Evolutionary conservation across 805 yeast species (phyloP).

Genomic region (Candida stauntonica): DNA sequence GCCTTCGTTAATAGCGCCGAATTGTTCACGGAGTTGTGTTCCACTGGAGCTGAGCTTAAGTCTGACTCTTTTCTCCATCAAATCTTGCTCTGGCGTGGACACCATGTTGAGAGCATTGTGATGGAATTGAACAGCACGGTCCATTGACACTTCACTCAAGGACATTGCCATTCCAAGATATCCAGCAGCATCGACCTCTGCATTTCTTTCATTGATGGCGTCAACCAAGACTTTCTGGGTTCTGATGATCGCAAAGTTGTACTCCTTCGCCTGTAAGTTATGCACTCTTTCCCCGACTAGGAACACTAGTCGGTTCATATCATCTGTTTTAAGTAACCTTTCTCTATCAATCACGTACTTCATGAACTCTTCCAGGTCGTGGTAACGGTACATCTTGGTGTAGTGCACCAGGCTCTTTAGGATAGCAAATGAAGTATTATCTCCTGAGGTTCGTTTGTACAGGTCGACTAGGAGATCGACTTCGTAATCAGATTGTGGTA

Average conservation of each 20-base stretch:
- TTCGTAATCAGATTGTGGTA: constrained; percentile 22
- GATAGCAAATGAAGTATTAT: background rate
- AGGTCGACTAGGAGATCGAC: constrained; percentile 10
- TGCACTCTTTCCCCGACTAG: constrained; percentile 6
- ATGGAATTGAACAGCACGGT: constrained; percentile 7
- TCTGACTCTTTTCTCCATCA: constrained; percentile 3
- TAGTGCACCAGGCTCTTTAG: constrained; percentile 12
- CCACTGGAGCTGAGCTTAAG: constrained; percentile 3
- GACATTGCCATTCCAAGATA: constrained; percentile 14
- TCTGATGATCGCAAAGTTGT: constrained; percentile 4
- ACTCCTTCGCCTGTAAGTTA: constrained; percentile 10
- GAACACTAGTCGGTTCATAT: constrained; percentile 13
- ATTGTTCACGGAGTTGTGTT: constrained; percentile 2
- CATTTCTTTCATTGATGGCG: background rate
- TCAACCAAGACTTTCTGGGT: constrained; percentile 12
- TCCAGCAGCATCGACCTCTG: constrained; percentile 6
- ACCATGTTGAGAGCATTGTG: constrained; percentile 1
- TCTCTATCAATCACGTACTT: constrained; percentile 4
- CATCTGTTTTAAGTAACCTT: constrained; percentile 1
- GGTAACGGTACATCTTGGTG: constrained; percentile 13
- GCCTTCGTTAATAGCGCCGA: background rate
- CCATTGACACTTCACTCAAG: constrained; percentile 6
- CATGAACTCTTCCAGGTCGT: constrained; percentile 5
- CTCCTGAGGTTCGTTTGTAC: background rate
- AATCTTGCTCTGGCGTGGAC: constrained; percentile 5